Percentiles rank a stretch among this genome's conserved stretches.
These are phyloP conservation scores for Dendrobium officinale DNA, from an alignment of 106 monocot species.

Conservation along the genomic window DNA sequence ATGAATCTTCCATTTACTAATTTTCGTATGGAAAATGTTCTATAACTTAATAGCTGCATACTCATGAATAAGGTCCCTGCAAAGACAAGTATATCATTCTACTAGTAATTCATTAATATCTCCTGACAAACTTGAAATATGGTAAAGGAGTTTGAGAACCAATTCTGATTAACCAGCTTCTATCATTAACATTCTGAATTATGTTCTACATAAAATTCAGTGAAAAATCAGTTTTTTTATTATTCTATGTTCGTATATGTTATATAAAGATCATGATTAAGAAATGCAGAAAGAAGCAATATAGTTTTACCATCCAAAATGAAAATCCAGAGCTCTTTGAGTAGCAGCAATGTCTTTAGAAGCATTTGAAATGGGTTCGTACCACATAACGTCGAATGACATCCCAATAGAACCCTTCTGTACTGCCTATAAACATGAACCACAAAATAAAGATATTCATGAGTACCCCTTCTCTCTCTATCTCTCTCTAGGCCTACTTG, in stretches of 20 bases:
- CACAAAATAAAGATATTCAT: neutral
- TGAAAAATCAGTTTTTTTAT: too few relatives aligned
- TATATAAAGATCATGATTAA: too few relatives aligned
- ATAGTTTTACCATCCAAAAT: conserved; percentile 61
- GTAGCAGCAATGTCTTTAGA: conserved; percentile 64
- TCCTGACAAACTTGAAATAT: conserved; percentile 2
- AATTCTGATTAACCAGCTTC: too few relatives aligned
- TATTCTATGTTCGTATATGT: too few relatives aligned
- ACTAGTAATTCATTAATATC: neutral
- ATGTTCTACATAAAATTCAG: neutral
- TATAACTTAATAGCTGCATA: too few relatives aligned
- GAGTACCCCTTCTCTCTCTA: neutral
- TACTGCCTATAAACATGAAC: conserved; percentile 30
- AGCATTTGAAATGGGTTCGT: conserved; percentile 48
- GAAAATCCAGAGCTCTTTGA: conserved; percentile 92
- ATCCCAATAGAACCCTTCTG: conserved; percentile 73
- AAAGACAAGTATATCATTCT: too few relatives aligned
- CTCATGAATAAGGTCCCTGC: too few relatives aligned
- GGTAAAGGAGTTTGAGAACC: neutral
- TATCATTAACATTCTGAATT: neutral
- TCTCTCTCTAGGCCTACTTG: neutral
- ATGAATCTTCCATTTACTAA: too few relatives aligned
- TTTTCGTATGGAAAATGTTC: too few relatives aligned
- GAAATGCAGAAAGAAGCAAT: neutral
- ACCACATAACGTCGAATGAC: conserved; percentile 96